Conservation (phyloP, 1,284 basidiomycete species). For the Puccinia horiana region DNA sequence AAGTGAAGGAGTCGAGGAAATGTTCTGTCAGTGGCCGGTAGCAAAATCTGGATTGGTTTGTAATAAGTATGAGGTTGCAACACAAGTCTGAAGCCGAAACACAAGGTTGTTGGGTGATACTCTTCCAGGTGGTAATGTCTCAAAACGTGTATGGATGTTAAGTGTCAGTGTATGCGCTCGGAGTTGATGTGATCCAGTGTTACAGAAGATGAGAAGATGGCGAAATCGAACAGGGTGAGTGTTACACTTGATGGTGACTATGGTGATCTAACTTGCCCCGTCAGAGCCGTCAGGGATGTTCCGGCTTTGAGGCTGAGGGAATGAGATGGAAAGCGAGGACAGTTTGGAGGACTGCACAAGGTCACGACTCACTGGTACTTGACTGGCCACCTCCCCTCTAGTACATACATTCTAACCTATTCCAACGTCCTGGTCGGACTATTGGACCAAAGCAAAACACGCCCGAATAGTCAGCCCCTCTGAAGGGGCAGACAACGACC, state of each 20-base stretch:
- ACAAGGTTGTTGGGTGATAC: constrained; percentile 7
- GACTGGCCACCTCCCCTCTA: not conserved
- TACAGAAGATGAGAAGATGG: not conserved
- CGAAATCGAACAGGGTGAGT: not conserved
- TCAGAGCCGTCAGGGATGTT: not conserved
- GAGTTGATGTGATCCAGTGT: not conserved
- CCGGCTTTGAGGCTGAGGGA: not conserved
- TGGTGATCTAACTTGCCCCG: constrained; percentile 16
- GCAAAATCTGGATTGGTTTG: not conserved
- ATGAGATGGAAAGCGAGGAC: not conserved
- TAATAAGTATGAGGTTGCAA: not conserved
- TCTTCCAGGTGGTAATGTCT: not conserved
- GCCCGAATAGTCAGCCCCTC: not conserved
- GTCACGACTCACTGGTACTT: not conserved
- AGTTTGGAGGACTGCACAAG: not conserved
- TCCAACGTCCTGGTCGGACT: not conserved
- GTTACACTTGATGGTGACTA: not conserved
- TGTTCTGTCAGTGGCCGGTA: not conserved
- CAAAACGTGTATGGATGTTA: not conserved
- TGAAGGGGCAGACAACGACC: not conserved
- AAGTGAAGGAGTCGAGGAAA: not conserved
- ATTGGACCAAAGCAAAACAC: not conserved
- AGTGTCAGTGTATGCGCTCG: not conserved
- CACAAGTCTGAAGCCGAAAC: not conserved
- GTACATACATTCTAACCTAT: no score